Evolutionary conservation across 495 filamentous ascomycete genomes (phyloP).

Genomic region (Aspergillus baeticus): DNA sequence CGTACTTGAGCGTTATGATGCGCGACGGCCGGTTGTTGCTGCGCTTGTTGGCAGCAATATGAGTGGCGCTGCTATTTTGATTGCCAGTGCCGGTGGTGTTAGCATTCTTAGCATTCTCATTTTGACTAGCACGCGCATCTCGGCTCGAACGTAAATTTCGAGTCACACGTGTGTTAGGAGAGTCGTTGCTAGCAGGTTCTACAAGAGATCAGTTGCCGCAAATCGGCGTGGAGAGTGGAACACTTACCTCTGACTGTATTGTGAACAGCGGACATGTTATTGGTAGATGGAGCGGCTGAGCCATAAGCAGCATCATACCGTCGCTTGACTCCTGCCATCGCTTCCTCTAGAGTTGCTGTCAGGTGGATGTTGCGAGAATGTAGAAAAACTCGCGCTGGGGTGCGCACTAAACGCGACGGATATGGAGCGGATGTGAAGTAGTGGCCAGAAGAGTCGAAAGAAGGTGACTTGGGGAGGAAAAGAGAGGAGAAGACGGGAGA

Average conservation of each 20-base stretch:
- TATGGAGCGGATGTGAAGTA: background rate
- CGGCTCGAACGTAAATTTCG: conserved; percentile 26
- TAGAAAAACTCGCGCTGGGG: background rate
- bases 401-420: background rate
- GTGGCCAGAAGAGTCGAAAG: background rate
- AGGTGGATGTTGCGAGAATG: background rate
- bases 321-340: conserved; percentile 37
- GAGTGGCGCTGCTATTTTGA: conserved; percentile 10
- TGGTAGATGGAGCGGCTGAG: conserved; percentile 12
- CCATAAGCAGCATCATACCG: conserved; percentile 20
- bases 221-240: background rate
- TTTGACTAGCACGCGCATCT: conserved; percentile 24
- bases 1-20: conserved; percentile 25
- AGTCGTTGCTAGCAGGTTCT: conserved; percentile 19
- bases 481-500: background rate
- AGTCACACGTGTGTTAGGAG: conserved; percentile 24
- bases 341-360: conserved; percentile 18
- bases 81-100: conserved; percentile 11
- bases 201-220: conserved; percentile 2
- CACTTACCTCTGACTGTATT: conserved; percentile 18
- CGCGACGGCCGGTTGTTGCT: conserved; percentile 21
- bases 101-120: conserved; percentile 16
- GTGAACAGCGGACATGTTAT: conserved; percentile 4
- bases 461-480: background rate
- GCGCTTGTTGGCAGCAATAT: conserved; percentile 9